Conservation (phyloP, 164 flowering plant genomes). For the Kingdonia uniflora region DNA sequence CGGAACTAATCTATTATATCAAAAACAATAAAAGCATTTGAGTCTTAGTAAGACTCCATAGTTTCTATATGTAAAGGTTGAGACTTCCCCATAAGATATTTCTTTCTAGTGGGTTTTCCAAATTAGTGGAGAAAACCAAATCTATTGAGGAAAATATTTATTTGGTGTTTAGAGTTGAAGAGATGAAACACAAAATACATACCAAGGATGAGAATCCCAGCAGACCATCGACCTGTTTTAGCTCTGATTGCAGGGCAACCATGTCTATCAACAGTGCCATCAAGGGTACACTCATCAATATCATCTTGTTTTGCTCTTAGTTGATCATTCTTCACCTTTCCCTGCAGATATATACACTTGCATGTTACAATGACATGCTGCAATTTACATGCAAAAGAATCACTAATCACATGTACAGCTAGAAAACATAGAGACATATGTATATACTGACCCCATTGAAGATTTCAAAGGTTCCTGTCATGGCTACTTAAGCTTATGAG, state of each 20-base stretch:
- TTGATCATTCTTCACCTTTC: slow-evolving; percentile 13
- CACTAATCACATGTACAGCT: background rate
- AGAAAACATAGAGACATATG: background rate
- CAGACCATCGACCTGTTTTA: slow-evolving; percentile 64
- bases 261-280: slow-evolving; percentile 65
- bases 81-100: background rate
- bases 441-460: background rate
- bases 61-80: too few relatives aligned
- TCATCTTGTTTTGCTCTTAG: slow-evolving; percentile 12
- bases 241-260: slow-evolving; percentile 65
- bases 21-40: too few relatives aligned
- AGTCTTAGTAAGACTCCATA: too few relatives aligned
- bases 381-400: background rate
- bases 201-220: slow-evolving; percentile 75
- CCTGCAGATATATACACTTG: slow-evolving; percentile 11
- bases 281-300: slow-evolving; percentile 48
- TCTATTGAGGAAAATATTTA: background rate
- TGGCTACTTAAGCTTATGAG: background rate
- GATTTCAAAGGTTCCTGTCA: background rate
- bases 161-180: background rate
- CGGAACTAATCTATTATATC: too few relatives aligned
- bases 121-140: background rate
- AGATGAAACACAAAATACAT: too few relatives aligned
- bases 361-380: background rate
- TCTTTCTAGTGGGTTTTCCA: background rate